These are phyloP conservation scores for Colletotrichum lini DNA, from an alignment of 2,329 filamentous ascomycete genomes.

Conservation along the genomic window DNA sequence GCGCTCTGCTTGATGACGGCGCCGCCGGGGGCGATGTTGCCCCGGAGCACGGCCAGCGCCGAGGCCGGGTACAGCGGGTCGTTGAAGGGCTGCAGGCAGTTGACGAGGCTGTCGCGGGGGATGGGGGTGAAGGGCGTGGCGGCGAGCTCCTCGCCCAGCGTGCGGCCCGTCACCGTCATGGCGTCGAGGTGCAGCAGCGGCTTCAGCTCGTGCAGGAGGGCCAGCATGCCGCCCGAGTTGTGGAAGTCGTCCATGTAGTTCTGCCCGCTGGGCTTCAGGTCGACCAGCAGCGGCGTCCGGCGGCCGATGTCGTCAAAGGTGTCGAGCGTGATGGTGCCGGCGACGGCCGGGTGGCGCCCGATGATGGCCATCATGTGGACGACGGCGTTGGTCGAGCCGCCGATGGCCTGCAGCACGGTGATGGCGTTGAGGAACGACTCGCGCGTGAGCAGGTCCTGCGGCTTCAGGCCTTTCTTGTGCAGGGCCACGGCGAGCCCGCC, in stretches of 20 bases:
- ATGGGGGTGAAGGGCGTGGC: constrained; percentile 73
- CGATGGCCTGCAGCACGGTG: constrained; percentile 87
- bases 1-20: constrained; percentile 94
- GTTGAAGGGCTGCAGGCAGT: constrained; percentile 76
- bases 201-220: constrained; percentile 83
- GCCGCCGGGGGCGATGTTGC: constrained; percentile 87
- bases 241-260: constrained; percentile 95
- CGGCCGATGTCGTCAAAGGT: constrained; percentile 85
- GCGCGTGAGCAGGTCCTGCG: constrained; percentile 79
- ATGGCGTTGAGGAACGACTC: constrained; percentile 88
- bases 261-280: constrained; percentile 87
- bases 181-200: constrained; percentile 84
- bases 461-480: constrained; percentile 77
- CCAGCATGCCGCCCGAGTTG: constrained; percentile 87
- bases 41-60: constrained; percentile 84
- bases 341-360: constrained; percentile 77
- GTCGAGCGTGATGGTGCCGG: constrained; percentile 75
- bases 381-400: constrained; percentile 88
- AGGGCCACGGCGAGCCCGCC: constrained; percentile 76
- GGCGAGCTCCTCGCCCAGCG: constrained; percentile 83
- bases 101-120: constrained; percentile 50
- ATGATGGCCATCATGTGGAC: constrained; percentile 91
- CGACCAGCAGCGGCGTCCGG: constrained; percentile 84
- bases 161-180: constrained; percentile 86
- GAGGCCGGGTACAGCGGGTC: constrained; percentile 79